Conservation (phyloP, 331 rosid species). For the Cydonia oblonga region DNA sequence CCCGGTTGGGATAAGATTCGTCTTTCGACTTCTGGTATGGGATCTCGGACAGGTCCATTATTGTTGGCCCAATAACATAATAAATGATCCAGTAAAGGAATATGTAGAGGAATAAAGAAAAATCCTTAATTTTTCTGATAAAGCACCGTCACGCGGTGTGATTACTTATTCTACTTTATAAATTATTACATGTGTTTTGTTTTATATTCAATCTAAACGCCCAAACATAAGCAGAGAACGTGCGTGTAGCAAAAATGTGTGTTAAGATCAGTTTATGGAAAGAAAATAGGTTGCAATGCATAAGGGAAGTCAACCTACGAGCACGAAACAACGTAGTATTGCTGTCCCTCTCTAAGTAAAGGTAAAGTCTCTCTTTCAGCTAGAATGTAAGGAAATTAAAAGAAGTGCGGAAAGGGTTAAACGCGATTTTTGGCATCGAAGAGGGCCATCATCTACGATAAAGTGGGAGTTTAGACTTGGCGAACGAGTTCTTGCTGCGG, state of each 20-base stretch:
- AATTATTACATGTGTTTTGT: too few relatives aligned
- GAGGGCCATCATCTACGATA: not conserved
- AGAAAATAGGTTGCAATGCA: too few relatives aligned
- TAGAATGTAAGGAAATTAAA: not conserved
- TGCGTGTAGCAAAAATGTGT: too few relatives aligned
- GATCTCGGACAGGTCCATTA: not conserved
- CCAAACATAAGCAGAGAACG: too few relatives aligned
- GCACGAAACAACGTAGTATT: too few relatives aligned
- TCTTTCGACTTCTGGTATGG: not conserved
- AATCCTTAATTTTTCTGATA: too few relatives aligned
- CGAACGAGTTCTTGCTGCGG: not conserved
- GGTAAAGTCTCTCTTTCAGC: not conserved
- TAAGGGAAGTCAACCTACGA: too few relatives aligned
- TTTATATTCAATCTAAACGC: too few relatives aligned
- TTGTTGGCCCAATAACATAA: not conserved
- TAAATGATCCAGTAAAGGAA: not conserved
- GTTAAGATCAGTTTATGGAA: too few relatives aligned
- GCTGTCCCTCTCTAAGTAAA: not conserved
- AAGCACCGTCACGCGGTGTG: too few relatives aligned
- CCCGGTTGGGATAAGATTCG: too few relatives aligned
- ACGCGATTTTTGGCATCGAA: not conserved
- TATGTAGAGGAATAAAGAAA: not conserved
- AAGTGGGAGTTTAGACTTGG: not conserved
- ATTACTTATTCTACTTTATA: too few relatives aligned
- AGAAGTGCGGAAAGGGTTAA: not conserved